Evolutionary conservation across 140 eudicot genomes (phyloP).

Genomic region (Ambrosia hybrid): DNA sequence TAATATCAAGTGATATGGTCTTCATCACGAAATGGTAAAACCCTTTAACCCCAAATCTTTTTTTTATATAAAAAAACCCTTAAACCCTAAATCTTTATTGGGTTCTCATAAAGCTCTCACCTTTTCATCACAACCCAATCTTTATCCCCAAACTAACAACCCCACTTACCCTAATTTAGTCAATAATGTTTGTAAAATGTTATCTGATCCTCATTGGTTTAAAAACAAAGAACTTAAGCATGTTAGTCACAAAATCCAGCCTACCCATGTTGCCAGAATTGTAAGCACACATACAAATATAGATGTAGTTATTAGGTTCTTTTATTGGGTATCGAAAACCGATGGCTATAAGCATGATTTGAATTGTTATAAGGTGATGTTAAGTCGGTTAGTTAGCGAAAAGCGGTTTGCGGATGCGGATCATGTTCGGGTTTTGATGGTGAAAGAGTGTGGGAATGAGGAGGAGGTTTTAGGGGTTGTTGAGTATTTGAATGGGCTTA

Average conservation of each 20-base stretch:
- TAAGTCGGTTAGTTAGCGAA: conserved; percentile 59
- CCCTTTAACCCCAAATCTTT: conserved; percentile 44
- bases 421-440: conserved; percentile 68
- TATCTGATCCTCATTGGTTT: conserved; percentile 52
- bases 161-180: conserved; percentile 37
- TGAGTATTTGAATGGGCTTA: conserved; percentile 47
- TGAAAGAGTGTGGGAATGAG: conserved; percentile 57
- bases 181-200: conserved; percentile 43
- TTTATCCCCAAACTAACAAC: conserved; percentile 10
- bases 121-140: conserved; percentile 43
- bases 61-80: conserved; percentile 7
- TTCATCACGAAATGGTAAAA: conserved; percentile 56
- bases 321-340: conserved; percentile 64
- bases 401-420: conserved; percentile 41
- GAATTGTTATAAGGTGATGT: conserved; percentile 55
- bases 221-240: conserved; percentile 50
- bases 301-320: conserved; percentile 54
- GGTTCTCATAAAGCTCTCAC: conserved; percentile 24
- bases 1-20: no score
- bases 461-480: conserved; percentile 51
- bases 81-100: conserved; percentile 2
- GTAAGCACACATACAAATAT: conserved; percentile 38
- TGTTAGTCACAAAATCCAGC: conserved; percentile 46
- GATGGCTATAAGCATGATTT: conserved; percentile 64
- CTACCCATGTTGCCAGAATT: conserved; percentile 52